Percentiles rank a stretch among this genome's conserved stretches.
Conservation (phyloP, 2,329 filamentous ascomycete species). For the Neonectria ditissima region DNA sequence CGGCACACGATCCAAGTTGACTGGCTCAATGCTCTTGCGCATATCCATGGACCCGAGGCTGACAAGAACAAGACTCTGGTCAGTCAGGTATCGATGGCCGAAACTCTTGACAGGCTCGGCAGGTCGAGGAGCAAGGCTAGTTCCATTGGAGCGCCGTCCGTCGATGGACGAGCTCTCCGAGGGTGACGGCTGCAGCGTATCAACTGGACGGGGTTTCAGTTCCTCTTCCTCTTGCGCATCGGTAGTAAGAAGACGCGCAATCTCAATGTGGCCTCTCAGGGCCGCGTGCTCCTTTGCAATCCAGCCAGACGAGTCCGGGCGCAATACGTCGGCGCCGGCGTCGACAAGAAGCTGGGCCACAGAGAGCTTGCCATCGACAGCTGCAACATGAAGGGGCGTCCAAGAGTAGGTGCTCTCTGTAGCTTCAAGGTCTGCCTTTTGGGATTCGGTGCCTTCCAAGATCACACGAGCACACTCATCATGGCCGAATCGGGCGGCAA, state of each 20-base stretch:
- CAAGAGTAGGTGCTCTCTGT: slow-evolving; percentile 88
- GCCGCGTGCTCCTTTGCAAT: slow-evolving; percentile 93
- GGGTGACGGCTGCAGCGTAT: slow-evolving; percentile 37
- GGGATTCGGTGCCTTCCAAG: slow-evolving; percentile 74
- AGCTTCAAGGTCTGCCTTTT: slow-evolving; percentile 82
- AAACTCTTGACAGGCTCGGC: slow-evolving; percentile 92
- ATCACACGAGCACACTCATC: slow-evolving; percentile 82
- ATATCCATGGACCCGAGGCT: slow-evolving; percentile 96
- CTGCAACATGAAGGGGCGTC: slow-evolving; percentile 95
- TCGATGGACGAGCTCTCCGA: slow-evolving; percentile 70
- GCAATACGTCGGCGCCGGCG: slow-evolving; percentile 80
- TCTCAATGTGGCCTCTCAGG: slow-evolving; percentile 85
- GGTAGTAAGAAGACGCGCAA: slow-evolving; percentile 76
- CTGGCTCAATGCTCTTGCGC: slow-evolving; percentile 82
- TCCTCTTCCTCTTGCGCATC: slow-evolving; percentile 54
- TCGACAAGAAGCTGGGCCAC: slow-evolving; percentile 83
- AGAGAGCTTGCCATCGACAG: slow-evolving; percentile 84
- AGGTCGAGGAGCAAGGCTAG: slow-evolving; percentile 60
- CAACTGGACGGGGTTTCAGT: slow-evolving; percentile 34
- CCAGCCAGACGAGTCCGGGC: slow-evolving; percentile 89
- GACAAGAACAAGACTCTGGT: slow-evolving; percentile 90
- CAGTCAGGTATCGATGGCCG: slow-evolving; percentile 91
- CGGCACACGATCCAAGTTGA: slow-evolving; percentile 89
- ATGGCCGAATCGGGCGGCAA: slow-evolving; percentile 91
- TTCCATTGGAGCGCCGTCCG: slow-evolving; percentile 66